Conservation (phyloP, 768 basidiomycete species). For the Arthromyces matolae region DNA sequence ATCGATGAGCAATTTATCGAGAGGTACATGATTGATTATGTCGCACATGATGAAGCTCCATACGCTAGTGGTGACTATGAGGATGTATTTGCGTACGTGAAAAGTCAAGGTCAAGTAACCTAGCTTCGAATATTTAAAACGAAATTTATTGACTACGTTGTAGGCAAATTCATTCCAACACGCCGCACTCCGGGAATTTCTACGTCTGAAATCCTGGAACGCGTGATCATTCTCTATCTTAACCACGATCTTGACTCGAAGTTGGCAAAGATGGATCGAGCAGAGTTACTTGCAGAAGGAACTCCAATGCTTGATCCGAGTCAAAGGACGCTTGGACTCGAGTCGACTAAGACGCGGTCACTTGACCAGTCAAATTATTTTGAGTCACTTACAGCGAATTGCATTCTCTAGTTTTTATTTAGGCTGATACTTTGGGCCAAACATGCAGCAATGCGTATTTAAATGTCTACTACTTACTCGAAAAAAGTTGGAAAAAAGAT, state of each 20-base stretch:
- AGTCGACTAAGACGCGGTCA: too few species aligned
- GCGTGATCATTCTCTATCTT: conserved; percentile 86
- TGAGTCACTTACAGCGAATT: too few species aligned
- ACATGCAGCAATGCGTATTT: too few species aligned
- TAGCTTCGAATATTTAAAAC: conserved; percentile 1
- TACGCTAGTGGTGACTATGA: conserved; percentile 76
- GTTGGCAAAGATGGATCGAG: conserved; percentile 81
- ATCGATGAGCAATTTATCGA: conserved; percentile 79
- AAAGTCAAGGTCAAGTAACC: conserved; percentile 62
- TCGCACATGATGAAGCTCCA: conserved; percentile 93
- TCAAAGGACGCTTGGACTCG: too few species aligned
- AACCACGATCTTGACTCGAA: conserved; percentile 86
- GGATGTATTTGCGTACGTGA: conserved; percentile 83
- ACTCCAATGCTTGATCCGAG: too few species aligned
- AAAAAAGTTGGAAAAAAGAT: too few species aligned
- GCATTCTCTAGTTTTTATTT: too few species aligned
- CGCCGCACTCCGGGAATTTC: conserved; percentile 92
- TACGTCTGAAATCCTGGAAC: conserved; percentile 88
- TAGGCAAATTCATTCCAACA: conserved; percentile 94
- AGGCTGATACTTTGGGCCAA: too few species aligned
- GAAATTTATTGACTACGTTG: neutral
- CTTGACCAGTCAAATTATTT: too few species aligned
- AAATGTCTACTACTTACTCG: too few species aligned
- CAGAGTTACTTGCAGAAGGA: conserved; percentile 65
- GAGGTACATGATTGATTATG: conserved; percentile 89